phyloP scores from a whole-genome alignment of 768 basidiomycete genomes.

The Psilocybe sp. region DNA sequence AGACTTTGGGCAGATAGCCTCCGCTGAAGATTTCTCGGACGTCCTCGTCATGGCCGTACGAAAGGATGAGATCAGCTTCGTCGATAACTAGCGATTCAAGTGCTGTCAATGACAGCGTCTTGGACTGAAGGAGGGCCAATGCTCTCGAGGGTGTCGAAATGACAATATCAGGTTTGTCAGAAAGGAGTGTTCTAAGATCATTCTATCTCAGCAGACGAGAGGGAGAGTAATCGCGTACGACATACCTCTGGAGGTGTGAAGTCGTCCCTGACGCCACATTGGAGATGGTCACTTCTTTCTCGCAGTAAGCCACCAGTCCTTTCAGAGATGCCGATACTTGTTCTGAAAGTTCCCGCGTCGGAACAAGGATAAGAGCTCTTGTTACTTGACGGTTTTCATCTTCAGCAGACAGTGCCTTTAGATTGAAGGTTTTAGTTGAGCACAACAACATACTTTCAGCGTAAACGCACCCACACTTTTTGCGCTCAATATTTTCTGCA shows the following conservation, averaged over 20 bases:
- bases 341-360: slow-evolving; percentile 90
- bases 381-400: slow-evolving; percentile 53
- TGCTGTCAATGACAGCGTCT: slow-evolving; percentile 54
- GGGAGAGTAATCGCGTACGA: neutral
- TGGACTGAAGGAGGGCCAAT: slow-evolving; percentile 31
- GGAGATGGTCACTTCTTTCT: slow-evolving; percentile 62
- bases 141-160: slow-evolving; percentile 38
- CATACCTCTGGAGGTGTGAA: slow-evolving; percentile 71
- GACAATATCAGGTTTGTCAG: slow-evolving; percentile 38
- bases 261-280: slow-evolving; percentile 78
- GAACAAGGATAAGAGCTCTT: slow-evolving; percentile 78
- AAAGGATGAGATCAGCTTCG: slow-evolving; percentile 95
- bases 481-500: slow-evolving; percentile 81
- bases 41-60: slow-evolving; percentile 94
- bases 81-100: slow-evolving; percentile 92
- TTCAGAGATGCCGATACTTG: slow-evolving; percentile 78
- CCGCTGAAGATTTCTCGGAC: slow-evolving; percentile 69
- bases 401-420: slow-evolving; percentile 34
- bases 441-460: neutral
- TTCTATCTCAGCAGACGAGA: neutral
- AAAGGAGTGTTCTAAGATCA: slow-evolving; percentile 30
- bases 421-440: slow-evolving; percentile 4
- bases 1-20: slow-evolving; percentile 73
- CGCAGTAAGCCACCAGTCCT: slow-evolving; percentile 72
- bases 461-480: slow-evolving; percentile 63